Conservation (phyloP, 2,329 filamentous ascomycete genomes). For the Neobulgaria alba region DNA sequence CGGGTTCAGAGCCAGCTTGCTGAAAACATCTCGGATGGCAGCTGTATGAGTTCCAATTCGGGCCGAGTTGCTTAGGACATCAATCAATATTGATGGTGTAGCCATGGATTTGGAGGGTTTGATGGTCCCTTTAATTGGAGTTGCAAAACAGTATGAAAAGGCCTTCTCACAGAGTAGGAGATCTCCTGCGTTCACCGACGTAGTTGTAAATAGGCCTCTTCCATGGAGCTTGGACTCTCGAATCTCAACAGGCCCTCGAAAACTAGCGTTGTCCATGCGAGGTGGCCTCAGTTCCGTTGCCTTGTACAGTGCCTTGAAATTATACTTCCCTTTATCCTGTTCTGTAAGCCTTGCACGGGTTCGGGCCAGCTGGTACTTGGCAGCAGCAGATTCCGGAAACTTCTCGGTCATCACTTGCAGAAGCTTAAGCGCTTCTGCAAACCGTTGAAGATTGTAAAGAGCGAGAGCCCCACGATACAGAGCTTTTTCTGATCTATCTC, state of each 20-base stretch:
- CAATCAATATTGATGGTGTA: no score
- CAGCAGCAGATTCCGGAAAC: conserved; percentile 23
- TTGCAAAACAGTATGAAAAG: conserved; percentile 37
- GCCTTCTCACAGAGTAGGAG: conserved; percentile 49
- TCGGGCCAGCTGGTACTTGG: conserved; percentile 25
- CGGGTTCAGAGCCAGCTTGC: conserved; percentile 39
- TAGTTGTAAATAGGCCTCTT: conserved; percentile 42
- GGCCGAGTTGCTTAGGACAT: no score
- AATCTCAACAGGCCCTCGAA: conserved; percentile 34
- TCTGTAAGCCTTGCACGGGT: conserved; percentile 31
- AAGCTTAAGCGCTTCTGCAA: conserved; percentile 25
- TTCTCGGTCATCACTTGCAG: conserved; percentile 20
- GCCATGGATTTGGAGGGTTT: no score
- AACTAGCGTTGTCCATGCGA: conserved; percentile 40
- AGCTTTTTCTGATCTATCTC: conserved; percentile 27
- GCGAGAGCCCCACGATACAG: conserved; percentile 30
- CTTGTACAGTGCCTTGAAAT: conserved; percentile 31
- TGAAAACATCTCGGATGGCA: no score
- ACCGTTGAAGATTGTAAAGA: conserved; percentile 30
- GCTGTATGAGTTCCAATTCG: no score
- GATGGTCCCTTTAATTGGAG: no score
- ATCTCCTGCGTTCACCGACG: conserved; percentile 39
- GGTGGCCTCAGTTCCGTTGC: conserved; percentile 30
- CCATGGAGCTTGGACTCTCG: conserved; percentile 34
- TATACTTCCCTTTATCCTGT: conserved; percentile 35